Evolutionary conservation across 2,329 filamentous ascomycete species (phyloP).

Genomic region (Dactylellina haptotyla): DNA sequence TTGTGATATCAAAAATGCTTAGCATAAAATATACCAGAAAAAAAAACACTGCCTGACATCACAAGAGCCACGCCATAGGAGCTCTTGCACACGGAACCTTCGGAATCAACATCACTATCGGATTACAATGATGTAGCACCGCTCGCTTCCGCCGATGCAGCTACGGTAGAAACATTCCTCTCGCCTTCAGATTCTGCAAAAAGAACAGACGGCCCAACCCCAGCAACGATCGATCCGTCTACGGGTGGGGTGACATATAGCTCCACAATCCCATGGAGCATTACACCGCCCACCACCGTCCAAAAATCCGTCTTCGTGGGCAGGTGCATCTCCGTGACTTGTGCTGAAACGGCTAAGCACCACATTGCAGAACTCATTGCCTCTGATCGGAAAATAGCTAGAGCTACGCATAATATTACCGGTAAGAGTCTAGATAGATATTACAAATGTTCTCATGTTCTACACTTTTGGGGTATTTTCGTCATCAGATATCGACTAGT

Average conservation of each 20-base stretch:
- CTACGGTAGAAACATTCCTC: conserved; percentile 7
- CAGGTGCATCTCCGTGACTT: conserved; percentile 75
- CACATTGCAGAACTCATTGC: conserved; percentile 80
- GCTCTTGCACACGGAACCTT: conserved; percentile 39
- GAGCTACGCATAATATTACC: conserved; percentile 91
- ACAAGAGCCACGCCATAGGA: conserved; percentile 36
- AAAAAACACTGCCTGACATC: conserved; percentile 27
- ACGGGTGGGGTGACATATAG: conserved; percentile 60
- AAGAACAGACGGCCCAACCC: conserved; percentile 6
- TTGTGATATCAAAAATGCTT: background rate
- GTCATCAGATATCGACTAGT: no score
- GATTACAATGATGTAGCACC: conserved; percentile 1
- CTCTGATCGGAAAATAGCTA: conserved; percentile 83
- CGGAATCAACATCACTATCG: background rate
- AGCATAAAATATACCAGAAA: background rate
- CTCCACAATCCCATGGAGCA: conserved; percentile 72
- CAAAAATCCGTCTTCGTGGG: conserved; percentile 90
- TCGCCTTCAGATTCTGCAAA: conserved; percentile 40
- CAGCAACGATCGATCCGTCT: conserved; percentile 9
- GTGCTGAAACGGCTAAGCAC: conserved; percentile 74
- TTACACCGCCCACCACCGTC: conserved; percentile 79
- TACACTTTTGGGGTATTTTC: no score
- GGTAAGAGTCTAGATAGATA: conserved; percentile 54
- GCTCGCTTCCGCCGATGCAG: background rate
- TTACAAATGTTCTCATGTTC: no score